Conservation (phyloP, 495 filamentous ascomycete genomes). For the Talaromyces nanjingensis region DNA sequence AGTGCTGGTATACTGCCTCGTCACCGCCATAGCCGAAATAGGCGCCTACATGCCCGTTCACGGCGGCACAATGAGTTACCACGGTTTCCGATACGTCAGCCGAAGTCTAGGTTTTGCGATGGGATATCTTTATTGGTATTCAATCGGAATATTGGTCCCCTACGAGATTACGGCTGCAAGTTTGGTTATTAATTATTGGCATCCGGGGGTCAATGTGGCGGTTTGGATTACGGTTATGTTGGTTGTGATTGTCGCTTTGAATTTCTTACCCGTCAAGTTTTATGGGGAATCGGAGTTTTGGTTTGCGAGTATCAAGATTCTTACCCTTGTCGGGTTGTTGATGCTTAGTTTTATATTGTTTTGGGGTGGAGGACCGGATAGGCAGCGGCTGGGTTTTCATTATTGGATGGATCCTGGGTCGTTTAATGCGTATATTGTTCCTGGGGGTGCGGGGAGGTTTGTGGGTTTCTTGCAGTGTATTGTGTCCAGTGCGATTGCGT, state of each 20-base stretch:
- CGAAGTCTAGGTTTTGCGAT: conserved; percentile 64
- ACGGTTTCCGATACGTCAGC: conserved; percentile 58
- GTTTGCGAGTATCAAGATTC: conserved; percentile 68
- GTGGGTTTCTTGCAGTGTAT: conserved; percentile 34
- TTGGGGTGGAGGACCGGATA: conserved; percentile 55
- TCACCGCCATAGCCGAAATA: conserved; percentile 59
- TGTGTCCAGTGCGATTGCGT: conserved; percentile 36
- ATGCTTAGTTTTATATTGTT: conserved; percentile 61
- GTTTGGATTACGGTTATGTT: conserved; percentile 69
- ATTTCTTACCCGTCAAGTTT: conserved; percentile 59
- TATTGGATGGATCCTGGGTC: conserved; percentile 64
- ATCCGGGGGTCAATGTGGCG: conserved; percentile 44
- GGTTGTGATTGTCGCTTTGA: conserved; percentile 54
- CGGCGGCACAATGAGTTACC: conserved; percentile 51
- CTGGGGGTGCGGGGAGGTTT: conserved; percentile 29
- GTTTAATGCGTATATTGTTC: conserved; percentile 50
- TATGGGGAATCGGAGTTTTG: conserved; percentile 73
- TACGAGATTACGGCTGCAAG: conserved; percentile 61
- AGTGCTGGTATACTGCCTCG: conserved; percentile 50
- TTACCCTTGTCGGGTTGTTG: conserved; percentile 64
- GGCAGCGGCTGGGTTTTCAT: conserved; percentile 61
- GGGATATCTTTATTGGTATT: conserved; percentile 56
- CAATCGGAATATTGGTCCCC: conserved; percentile 59
- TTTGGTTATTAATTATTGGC: conserved; percentile 67
- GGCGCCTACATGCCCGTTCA: conserved; percentile 56